Conservation (phyloP, 371 early-diverging fungal species). For the Apophysomyces elegans region DNA sequence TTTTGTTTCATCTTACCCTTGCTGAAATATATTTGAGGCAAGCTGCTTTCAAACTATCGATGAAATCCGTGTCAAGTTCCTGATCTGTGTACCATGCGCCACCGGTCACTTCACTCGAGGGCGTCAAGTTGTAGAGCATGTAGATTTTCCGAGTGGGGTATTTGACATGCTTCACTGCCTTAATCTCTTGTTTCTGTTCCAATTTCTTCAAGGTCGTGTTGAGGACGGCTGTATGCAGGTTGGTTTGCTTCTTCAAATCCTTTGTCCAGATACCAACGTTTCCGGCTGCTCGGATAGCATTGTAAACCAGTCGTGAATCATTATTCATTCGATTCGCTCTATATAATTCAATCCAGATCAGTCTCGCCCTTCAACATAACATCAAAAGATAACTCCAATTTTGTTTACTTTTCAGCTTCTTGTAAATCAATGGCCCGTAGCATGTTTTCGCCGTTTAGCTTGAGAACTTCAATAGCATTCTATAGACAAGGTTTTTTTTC, state of each 20-base stretch:
- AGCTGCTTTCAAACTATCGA: slow-evolving; percentile 79
- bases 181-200: slow-evolving; percentile 87
- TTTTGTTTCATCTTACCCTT: slow-evolving; percentile 48
- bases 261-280: slow-evolving; percentile 94
- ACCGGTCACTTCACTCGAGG: slow-evolving; percentile 95
- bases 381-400: neutral
- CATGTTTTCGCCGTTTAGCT: slow-evolving; percentile 46
- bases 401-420: slow-evolving; percentile 47
- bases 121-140: slow-evolving; percentile 89
- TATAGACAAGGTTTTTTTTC: slow-evolving; percentile 6
- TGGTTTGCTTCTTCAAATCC: slow-evolving; percentile 85
- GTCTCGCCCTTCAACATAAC: too few species aligned
- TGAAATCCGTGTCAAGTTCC: slow-evolving; percentile 94
- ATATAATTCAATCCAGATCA: neutral
- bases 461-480: slow-evolving; percentile 36
- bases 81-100: slow-evolving; percentile 98
- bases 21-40: slow-evolving; percentile 77
- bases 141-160: slow-evolving; percentile 91
- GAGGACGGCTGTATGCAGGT: slow-evolving; percentile 83
- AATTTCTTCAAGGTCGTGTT: slow-evolving; percentile 82
- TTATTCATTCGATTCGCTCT: slow-evolving; percentile 50
- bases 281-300: slow-evolving; percentile 79
- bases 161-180: slow-evolving; percentile 94
- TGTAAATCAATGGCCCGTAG: slow-evolving; percentile 40
- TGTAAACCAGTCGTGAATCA: slow-evolving; percentile 72